Evolutionary conservation across 805 yeast genomes (phyloP).

Genomic region (Lipomyces yamanashiensis): DNA sequence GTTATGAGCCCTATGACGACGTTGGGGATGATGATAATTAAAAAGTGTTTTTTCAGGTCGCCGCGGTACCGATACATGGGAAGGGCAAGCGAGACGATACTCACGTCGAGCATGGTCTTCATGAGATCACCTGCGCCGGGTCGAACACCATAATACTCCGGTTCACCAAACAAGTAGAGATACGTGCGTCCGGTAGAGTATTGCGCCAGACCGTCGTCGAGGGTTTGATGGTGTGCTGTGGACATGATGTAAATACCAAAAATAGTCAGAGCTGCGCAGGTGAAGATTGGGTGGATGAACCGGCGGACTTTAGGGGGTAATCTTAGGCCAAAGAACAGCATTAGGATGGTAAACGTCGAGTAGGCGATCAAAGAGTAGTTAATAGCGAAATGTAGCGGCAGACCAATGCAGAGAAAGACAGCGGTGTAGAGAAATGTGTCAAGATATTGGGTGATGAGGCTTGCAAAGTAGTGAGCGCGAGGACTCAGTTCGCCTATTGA

Average conservation of each 20-base stretch:
- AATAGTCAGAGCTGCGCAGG: conserved; percentile 67
- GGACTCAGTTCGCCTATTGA: conserved; percentile 25
- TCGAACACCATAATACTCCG: conserved; percentile 47
- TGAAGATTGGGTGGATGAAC: conserved; percentile 71
- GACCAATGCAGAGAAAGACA: conserved; percentile 56
- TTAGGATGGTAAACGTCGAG: conserved; percentile 60
- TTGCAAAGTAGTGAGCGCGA: conserved; percentile 35
- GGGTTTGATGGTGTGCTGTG: conserved; percentile 51
- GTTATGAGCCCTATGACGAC: conserved; percentile 59
- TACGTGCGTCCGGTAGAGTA: conserved; percentile 76
- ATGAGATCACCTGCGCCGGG: conserved; percentile 86
- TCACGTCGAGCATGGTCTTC: conserved; percentile 71
- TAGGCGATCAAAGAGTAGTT: conserved; percentile 67
- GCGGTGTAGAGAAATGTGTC: conserved; percentile 34
- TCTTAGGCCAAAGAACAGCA: conserved; percentile 57
- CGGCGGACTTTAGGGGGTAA: conserved; percentile 55
- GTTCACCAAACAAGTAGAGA: conserved; percentile 56
- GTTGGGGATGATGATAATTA: conserved; percentile 64
- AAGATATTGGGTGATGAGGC: conserved; percentile 29
- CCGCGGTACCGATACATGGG: conserved; percentile 77
- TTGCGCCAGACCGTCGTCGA: conserved; percentile 55
- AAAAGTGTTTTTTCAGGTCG: conserved; percentile 64
- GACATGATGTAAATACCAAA: conserved; percentile 66
- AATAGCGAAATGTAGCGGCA: conserved; percentile 63
- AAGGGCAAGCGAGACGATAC: conserved; percentile 73